Conservation (phyloP, 129 eudicot genomes). For the Lactuca saligna region DNA sequence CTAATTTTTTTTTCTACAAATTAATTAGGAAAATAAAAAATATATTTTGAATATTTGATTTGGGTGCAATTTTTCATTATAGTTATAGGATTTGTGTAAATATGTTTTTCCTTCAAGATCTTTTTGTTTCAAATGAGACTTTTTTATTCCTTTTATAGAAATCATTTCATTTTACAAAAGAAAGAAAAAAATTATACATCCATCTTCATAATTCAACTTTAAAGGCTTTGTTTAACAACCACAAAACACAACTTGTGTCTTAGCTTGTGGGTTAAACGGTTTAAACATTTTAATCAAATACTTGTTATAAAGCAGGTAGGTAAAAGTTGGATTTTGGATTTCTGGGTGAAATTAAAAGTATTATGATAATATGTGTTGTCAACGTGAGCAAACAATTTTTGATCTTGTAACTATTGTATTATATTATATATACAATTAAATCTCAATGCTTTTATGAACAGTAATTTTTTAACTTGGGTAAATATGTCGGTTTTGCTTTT, state of each 20-base stretch:
- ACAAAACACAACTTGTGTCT: slow-evolving; percentile 36
- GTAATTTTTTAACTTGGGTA: too few relatives aligned
- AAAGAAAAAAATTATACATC: slow-evolving; percentile 15
- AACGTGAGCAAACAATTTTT: slow-evolving; percentile 45
- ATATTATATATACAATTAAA: not conserved
- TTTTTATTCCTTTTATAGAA: slow-evolving; percentile 36
- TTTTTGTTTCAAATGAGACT: slow-evolving; percentile 44
- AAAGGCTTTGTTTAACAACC: slow-evolving; percentile 6
- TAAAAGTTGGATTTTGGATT: slow-evolving; percentile 45
- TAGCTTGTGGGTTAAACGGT: slow-evolving; percentile 47
- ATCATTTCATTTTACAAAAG: slow-evolving; percentile 31
- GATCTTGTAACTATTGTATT: slow-evolving; percentile 58
- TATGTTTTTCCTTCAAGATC: slow-evolving; percentile 39
- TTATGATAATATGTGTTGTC: slow-evolving; percentile 36
- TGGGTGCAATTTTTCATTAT: slow-evolving; percentile 27
- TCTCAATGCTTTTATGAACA: too few relatives aligned
- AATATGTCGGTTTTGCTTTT: too few relatives aligned
- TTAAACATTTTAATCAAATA: not conserved
- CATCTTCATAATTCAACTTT: not conserved
- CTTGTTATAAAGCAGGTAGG: not conserved
- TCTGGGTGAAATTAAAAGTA: slow-evolving; percentile 34
- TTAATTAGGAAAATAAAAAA: slow-evolving; percentile 8
- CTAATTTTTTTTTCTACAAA: not conserved
- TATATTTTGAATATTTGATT: slow-evolving; percentile 3
- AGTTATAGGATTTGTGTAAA: slow-evolving; percentile 39